Conservation (phyloP, 257 asterid species). For the Gentiana straminea region DNA sequence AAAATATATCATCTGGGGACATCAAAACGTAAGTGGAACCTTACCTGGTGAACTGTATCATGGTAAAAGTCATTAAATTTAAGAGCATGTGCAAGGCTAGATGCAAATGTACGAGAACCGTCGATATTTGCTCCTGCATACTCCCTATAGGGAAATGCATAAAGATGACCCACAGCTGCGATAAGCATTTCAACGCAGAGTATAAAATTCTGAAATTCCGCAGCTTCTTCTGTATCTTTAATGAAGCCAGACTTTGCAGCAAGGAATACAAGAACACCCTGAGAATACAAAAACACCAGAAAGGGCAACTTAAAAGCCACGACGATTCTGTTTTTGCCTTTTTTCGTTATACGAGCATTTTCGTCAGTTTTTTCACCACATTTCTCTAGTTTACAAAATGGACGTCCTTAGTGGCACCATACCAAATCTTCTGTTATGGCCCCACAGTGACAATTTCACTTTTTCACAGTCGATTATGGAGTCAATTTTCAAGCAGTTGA, state of each 20-base stretch:
- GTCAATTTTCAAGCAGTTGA: too few relatives aligned
- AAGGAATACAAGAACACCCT: constrained; percentile 96
- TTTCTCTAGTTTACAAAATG: too few relatives aligned
- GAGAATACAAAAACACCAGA: constrained; percentile 7
- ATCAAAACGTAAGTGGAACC: background rate
- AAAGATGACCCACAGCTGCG: constrained; percentile 89
- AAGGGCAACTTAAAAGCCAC: background rate
- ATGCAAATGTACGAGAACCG: constrained; percentile 47
- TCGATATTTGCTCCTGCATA: constrained; percentile 95
- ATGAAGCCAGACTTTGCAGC: constrained; percentile 80
- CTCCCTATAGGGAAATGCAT: constrained; percentile 91
- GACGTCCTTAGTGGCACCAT: too few relatives aligned
- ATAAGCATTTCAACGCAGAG: constrained; percentile 95
- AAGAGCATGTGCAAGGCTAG: constrained; percentile 89
- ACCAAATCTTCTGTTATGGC: too few relatives aligned
- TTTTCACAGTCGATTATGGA: too few relatives aligned
- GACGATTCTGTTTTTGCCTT: background rate
- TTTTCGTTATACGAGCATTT: too few relatives aligned
- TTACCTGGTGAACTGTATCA: constrained; percentile 96
- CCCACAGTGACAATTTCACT: too few relatives aligned
- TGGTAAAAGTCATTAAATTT: constrained; percentile 83
- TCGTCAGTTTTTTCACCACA: too few relatives aligned
- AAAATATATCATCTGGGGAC: background rate
- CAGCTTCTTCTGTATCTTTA: constrained; percentile 80
- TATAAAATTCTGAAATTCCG: constrained; percentile 74